These are phyloP conservation scores for Hyaloperonospora arabidopsidis DNA, from an alignment of 352 stramenopile genomes.

Conservation along the genomic window DNA sequence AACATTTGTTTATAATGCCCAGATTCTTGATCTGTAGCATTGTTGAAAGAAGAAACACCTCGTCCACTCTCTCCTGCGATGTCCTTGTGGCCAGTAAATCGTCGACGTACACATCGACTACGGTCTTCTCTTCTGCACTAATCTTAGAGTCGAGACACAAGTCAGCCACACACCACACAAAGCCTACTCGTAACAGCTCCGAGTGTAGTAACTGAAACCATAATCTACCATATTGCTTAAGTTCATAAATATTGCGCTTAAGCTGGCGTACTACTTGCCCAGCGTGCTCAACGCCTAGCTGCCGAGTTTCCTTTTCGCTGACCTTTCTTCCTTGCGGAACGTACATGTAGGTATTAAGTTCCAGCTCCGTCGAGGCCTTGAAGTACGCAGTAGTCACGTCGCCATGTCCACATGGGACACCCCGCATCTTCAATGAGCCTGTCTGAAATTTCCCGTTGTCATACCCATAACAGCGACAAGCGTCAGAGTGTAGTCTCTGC, in stretches of 20 bases:
- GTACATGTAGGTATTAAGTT: neutral
- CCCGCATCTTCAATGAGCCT: neutral
- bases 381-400: neutral
- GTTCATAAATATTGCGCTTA: neutral
- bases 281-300: neutral
- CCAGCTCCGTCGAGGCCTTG: neutral
- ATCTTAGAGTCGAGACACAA: neutral
- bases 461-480: neutral
- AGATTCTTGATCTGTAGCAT: too few species aligned
- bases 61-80: too few species aligned
- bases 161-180: neutral
- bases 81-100: too few species aligned
- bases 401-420: neutral
- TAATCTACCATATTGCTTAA: too few species aligned
- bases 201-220: too few species aligned
- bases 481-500: neutral
- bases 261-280: neutral
- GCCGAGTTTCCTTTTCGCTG: neutral
- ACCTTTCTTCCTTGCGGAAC: neutral
- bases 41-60: too few species aligned
- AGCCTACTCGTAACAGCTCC: neutral
- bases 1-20: too few species aligned
- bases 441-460: neutral
- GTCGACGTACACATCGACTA: too few species aligned
- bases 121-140: too few species aligned